Evolutionary conservation across 768 basidiomycete genomes (phyloP).

Genomic region (Leccinellum luteum): DNA sequence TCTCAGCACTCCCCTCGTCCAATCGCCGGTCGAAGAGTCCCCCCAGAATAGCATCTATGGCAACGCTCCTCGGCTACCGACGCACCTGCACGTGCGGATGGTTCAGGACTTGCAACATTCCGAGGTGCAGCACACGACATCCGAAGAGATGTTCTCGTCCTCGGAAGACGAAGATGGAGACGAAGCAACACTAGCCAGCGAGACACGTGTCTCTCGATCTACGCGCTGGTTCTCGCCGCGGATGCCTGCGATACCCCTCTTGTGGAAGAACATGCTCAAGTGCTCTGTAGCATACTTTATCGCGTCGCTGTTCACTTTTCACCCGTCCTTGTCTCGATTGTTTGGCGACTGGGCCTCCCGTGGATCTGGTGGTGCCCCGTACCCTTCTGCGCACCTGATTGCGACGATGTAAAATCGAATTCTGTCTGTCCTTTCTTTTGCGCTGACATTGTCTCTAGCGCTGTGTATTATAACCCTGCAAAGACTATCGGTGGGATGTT

Average conservation of each 20-base stretch:
- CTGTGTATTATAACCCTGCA: slow-evolving; percentile 90
- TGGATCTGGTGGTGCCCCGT: slow-evolving; percentile 51
- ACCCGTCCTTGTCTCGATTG: slow-evolving; percentile 65
- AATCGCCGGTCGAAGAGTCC: slow-evolving; percentile 2
- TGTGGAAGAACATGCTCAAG: slow-evolving; percentile 79
- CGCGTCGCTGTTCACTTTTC: slow-evolving; percentile 91
- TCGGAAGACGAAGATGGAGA: slow-evolving; percentile 8
- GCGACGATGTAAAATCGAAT: slow-evolving; percentile 67
- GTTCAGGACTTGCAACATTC: not conserved
- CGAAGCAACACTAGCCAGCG: not conserved
- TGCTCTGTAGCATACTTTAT: slow-evolving; percentile 90
- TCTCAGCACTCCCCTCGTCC: not conserved
- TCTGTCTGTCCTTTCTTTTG: not conserved
- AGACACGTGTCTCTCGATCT: slow-evolving; percentile 8
- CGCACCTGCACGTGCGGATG: not conserved
- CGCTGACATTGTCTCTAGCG: slow-evolving; percentile 39
- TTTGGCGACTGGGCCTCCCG: slow-evolving; percentile 60
- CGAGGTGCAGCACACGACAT: not conserved
- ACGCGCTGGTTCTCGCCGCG: slow-evolving; percentile 11
- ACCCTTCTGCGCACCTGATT: slow-evolving; percentile 86
- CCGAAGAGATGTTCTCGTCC: slow-evolving; percentile 17
- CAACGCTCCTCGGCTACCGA: not conserved
- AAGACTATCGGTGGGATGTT: slow-evolving; percentile 92
- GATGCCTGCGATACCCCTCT: slow-evolving; percentile 42
- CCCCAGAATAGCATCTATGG: not conserved